Percentiles rank a stretch among this genome's conserved stretches.
These are phyloP conservation scores for Calonectria ilicicola DNA, from an alignment of 2,329 filamentous ascomycete species.

Conservation along the genomic window DNA sequence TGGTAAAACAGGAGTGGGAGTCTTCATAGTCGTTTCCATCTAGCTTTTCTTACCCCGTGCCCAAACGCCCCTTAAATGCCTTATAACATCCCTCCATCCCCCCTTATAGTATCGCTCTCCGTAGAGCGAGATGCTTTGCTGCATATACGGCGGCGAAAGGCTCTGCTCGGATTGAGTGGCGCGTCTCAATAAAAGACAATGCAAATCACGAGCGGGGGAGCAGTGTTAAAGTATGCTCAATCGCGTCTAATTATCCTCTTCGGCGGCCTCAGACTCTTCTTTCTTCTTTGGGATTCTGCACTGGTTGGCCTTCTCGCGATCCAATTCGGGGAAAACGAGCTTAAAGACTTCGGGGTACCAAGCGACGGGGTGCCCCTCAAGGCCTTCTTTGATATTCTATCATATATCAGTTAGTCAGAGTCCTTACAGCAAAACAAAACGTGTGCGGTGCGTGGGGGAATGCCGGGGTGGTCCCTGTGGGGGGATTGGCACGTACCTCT, in stretches of 20 bases:
- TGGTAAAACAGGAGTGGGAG: slow-evolving; percentile 46
- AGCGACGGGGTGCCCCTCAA: slow-evolving; percentile 88
- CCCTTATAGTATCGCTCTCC: not conserved
- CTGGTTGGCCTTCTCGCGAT: slow-evolving; percentile 78
- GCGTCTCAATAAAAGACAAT: not conserved
- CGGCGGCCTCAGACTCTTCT: slow-evolving; percentile 50
- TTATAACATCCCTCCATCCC: slow-evolving; percentile 20
- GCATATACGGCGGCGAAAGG: not conserved
- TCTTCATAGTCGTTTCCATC: slow-evolving; percentile 46
- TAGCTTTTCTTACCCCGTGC: slow-evolving; percentile 42
- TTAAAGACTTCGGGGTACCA: slow-evolving; percentile 98
- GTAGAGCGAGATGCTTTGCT: slow-evolving; percentile 17
- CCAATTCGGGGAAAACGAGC: slow-evolving; percentile 86
- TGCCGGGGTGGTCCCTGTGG: not conserved
- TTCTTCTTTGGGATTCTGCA: slow-evolving; percentile 72
- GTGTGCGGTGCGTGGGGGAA: not conserved
- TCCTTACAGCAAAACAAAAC: not conserved
- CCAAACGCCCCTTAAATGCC: slow-evolving; percentile 44
- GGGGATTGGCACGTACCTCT: slow-evolving; percentile 75
- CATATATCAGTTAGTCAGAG: slow-evolving; percentile 24
- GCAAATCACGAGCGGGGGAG: not conserved
- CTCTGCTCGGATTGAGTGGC: not conserved
- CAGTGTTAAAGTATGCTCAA: slow-evolving; percentile 5
- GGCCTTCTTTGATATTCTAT: slow-evolving; percentile 97
- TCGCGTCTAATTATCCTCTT: slow-evolving; percentile 49